A percentile compares a stretch with the other conserved stretches of the same genome.
phyloP scores from a whole-genome alignment of 2,329 filamentous ascomycete species.

The Didymella pinodella region DNA sequence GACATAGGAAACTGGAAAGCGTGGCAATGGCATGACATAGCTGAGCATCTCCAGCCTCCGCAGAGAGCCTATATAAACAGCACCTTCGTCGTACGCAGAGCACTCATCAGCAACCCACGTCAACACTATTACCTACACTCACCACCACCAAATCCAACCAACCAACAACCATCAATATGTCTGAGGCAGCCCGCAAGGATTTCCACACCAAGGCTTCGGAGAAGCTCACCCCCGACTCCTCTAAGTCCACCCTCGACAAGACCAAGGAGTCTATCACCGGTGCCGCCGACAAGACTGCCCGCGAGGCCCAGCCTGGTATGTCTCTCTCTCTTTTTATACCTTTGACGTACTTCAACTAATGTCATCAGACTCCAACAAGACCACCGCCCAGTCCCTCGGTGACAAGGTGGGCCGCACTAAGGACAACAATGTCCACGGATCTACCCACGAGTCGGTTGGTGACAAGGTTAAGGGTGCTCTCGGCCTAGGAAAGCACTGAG shows the following conservation, averaged over 20 bases:
- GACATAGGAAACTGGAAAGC: constrained; percentile 4
- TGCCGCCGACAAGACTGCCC: constrained; percentile 62
- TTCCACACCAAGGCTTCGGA: constrained; percentile 64
- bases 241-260: constrained; percentile 69
- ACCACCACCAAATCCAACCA: constrained; percentile 34
- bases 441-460: constrained; percentile 51
- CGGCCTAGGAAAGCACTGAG: constrained; percentile 54
- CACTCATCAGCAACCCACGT: constrained; percentile 26
- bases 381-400: constrained; percentile 58
- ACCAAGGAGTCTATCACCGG: constrained; percentile 65
- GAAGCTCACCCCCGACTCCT: constrained; percentile 63
- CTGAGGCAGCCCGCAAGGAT: constrained; percentile 70
- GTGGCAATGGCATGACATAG: constrained; percentile 38
- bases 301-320: constrained; percentile 49
- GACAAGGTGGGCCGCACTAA: constrained; percentile 53
- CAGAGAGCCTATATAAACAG: constrained; percentile 34
- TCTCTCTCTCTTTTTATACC: not conserved
- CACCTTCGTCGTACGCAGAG: constrained; percentile 3
- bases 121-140: constrained; percentile 25
- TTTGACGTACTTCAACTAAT: not conserved
- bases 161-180: constrained; percentile 58
- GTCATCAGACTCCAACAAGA: constrained; percentile 62
- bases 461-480: constrained; percentile 60
- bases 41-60: not conserved
- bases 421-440: constrained; percentile 49